Base-by-base conservation (phyloP, 345 rosid species). In the Rhodamnia rubescens region DNA sequence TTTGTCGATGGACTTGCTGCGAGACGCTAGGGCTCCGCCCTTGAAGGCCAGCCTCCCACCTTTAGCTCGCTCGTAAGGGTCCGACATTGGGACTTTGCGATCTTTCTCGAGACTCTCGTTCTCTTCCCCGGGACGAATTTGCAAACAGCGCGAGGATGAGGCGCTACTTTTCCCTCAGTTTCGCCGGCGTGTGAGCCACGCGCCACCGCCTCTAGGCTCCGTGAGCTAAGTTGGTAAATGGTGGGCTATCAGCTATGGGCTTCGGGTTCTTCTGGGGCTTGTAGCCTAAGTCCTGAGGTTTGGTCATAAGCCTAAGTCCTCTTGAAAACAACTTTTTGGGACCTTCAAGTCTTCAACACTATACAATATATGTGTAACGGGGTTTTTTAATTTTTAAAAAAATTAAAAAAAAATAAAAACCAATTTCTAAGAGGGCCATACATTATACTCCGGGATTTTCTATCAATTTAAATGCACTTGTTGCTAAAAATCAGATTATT, bases 31-130 rank as follows among this genome's bases (percentile, higher is more conserved):
- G 83, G 86, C 89, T 50, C 98, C 99, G 54, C 95, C 98, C 89
- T 95, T 96, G 93, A 94, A 96, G 47, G 90, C 90, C 36, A 95
- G 90, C 64, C 96, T 89, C 74, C 98, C 98, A 29, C 91, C 96
- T 82, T 92, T 94, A 52, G 88, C 96, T 61, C 87, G 89, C 90
- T 91, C 96, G 92, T 94, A 96, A 5, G 98, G 90, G 81, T 94
- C 93, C 86, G 98, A 94, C 98, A 92, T 93, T 80, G 84, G n/a
- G n/a, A 47, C 36, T 26, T 69, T 0, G 80, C 80, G 75, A 29
- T 69, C 24, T 69, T 47, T 21, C 24, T 32, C 13, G 11, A 14
- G 10, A 22, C 82, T 80, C 20, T 80, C 32, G 54, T 49, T 81
- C 83, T 42, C 83, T 81, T 47, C 56, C 7, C 22, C 20, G 83